These are phyloP conservation scores for Vanilla planifolia DNA, from an alignment of 106 monocot genomes.

Conservation along the genomic window DNA sequence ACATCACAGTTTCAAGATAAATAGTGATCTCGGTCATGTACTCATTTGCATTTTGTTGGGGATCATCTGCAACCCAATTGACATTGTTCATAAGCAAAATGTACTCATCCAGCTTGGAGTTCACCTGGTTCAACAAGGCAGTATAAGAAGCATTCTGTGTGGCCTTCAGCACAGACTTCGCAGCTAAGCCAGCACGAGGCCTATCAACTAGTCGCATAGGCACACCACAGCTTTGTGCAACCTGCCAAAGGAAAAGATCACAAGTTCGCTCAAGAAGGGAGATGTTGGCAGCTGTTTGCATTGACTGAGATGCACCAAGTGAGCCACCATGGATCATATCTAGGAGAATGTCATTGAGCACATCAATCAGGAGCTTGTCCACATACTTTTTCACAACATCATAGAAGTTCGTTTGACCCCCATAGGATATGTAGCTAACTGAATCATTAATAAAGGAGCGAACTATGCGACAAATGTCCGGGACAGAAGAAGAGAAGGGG, in stretches of 20 bases:
- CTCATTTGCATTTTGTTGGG: slow-evolving; percentile 40
- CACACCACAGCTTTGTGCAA: slow-evolving; percentile 42
- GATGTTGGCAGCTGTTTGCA: slow-evolving; percentile 58
- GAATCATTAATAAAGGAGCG: slow-evolving; percentile 61
- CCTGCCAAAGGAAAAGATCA: slow-evolving; percentile 40
- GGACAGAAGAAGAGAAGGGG: slow-evolving; percentile 58
- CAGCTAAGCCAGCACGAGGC: slow-evolving; percentile 36
- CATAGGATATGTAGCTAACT: slow-evolving; percentile 58
- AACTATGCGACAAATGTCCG: slow-evolving; percentile 43
- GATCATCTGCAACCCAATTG: slow-evolving; percentile 56
- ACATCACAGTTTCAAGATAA: slow-evolving; percentile 38
- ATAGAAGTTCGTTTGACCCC: slow-evolving; percentile 45
- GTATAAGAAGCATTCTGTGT: slow-evolving; percentile 49
- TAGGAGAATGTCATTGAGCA: slow-evolving; percentile 43
- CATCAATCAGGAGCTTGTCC: slow-evolving; percentile 47
- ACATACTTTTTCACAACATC: slow-evolving; percentile 54
- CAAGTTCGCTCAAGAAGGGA: slow-evolving; percentile 39
- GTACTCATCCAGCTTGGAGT: slow-evolving; percentile 50
- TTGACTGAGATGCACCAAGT: slow-evolving; percentile 33
- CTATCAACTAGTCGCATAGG: slow-evolving; percentile 38
- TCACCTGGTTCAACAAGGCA: slow-evolving; percentile 23
- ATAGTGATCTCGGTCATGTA: slow-evolving; percentile 39
- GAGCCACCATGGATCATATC: slow-evolving; percentile 28
- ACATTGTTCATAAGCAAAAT: slow-evolving; percentile 35
- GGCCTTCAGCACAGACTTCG: slow-evolving; percentile 41